Evolutionary conservation across 2,329 filamentous ascomycete genomes (phyloP), one percentile per base, ranked within the genome.

Genomic region (Sporothrix brunneoviolacea): DNA sequence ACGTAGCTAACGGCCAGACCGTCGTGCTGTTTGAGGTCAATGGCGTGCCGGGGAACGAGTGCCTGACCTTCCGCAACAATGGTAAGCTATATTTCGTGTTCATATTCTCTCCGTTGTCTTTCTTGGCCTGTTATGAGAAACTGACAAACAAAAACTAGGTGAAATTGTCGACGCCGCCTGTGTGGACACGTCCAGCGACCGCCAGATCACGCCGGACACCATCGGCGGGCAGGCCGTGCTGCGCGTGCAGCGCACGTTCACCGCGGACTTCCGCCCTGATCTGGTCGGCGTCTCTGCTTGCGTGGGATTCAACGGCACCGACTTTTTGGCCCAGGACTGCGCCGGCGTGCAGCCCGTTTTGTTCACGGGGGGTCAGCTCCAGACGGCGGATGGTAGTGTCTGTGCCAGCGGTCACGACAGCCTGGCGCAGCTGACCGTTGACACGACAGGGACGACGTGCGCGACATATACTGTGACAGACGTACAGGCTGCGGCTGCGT

Each of bases 51-150:
- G 63, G 63, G 42, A 65, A 65, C 50, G 62, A 65, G 55, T 65
- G 62, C 52, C 57, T 71, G n/a, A 70, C 68, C 13, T 70, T 70
- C 57, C 63, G 68, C 50, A 70, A 71, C 55, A 69, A 70, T 48
- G 67, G 66, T 66, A 54, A 12, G 49, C 30, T n/a, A 19, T 15
- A 30, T 16, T 12, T 6, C n/a, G n/a, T n/a, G n/a, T n/a, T n/a
- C n/a, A n/a, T 41, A 27, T 27, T 5, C 8, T 21, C 19, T 16
- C 24, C 38, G 15, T 22, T 18, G 19, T 8, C 35, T 51, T 27
- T 41, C 27, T 13, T 8, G 30, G 12, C 28, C 13, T n/a, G 7
- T 5, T 16, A n/a, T n/a, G n/a, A n/a, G n/a, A n/a, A n/a, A n/a
- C 8, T 24, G 15, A 16, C 19, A 27, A 12, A 8, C 50, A 13